These are phyloP conservation scores for Septoria petroselini DNA, from an alignment of 2,329 filamentous ascomycete genomes.

Conservation along the genomic window DNA sequence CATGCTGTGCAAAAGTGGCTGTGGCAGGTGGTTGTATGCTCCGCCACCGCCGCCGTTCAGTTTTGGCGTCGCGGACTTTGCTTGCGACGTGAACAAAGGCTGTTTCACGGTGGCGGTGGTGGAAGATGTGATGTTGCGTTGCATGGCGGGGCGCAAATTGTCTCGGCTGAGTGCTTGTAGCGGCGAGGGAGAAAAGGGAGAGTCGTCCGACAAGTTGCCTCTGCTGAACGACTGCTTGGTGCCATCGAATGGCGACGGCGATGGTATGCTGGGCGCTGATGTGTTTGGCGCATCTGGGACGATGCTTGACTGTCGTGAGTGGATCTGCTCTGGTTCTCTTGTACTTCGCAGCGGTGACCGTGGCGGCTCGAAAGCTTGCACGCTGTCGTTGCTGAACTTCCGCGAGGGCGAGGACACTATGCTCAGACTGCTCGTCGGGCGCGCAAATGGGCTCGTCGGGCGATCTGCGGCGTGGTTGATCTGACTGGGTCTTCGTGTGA, in stretches of 20 bases:
- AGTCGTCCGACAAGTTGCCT: conserved; percentile 21
- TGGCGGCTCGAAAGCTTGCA: conserved; percentile 13
- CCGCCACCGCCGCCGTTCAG: conserved; percentile 23
- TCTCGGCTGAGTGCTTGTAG: conserved; percentile 20
- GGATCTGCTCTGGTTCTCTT: neutral
- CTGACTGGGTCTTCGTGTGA: conserved; percentile 38
- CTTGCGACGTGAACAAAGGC: conserved; percentile 23
- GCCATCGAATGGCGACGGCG: conserved; percentile 19
- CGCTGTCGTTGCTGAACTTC: conserved; percentile 24
- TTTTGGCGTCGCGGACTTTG: conserved; percentile 18
- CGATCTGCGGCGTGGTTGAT: conserved; percentile 32
- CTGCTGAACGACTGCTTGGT: conserved; percentile 23
- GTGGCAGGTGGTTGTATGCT: conserved; percentile 67
- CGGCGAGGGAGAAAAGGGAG: conserved; percentile 31
- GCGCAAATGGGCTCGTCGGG: conserved; percentile 38
- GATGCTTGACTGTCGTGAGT: neutral
- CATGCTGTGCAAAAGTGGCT: conserved; percentile 79
- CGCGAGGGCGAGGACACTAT: conserved; percentile 28
- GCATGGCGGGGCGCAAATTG: conserved; percentile 32
- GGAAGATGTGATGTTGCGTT: conserved; percentile 37
- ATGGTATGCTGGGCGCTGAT: conserved; percentile 6
- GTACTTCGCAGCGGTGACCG: conserved; percentile 13
- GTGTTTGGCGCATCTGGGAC: conserved; percentile 12
- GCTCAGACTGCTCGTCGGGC: conserved; percentile 35
- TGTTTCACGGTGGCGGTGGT: conserved; percentile 32